Evolutionary conservation across 352 stramenopile genomes (phyloP), one percentile per base, ranked within the genome.

Genomic region (Globisporangium lucens): DNA sequence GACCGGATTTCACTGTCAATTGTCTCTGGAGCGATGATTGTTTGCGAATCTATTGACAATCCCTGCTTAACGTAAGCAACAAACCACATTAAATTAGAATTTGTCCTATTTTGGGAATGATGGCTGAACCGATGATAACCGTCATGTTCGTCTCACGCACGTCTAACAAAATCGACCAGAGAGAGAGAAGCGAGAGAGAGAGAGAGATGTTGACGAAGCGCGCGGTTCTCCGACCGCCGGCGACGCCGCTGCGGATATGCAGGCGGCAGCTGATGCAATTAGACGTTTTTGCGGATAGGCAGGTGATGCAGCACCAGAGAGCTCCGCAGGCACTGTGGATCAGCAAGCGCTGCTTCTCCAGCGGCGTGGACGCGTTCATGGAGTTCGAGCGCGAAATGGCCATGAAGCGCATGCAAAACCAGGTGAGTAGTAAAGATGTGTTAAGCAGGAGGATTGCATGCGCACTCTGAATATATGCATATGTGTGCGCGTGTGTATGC

Each of bases 321-420:
- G 12, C 20, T 12, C 43, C 43, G 17, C 43, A 51, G 22, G 20
- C 29, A 4, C 4, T 24, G 27, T 36, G 41, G 58, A 4, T 36
- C 27, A 33, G 24, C n/a, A 47, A 24, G 12, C 56, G 63, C 55
- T 35, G 55, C 13, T 76, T 83, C 55, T 73, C 66, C n/a, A 73
- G 69, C 4, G 70, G 63, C 41, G 75, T 93, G 82, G 84, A 95
- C 60, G 86, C 83, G 7, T 95, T 95, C 75, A 82, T 94, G 72
- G 85, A 93, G 55, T 94, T 95, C 60, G 88, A 95, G 69, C 82
- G 86, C 65, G 83, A 93, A 61, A 88, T 93, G 75, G 83, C 85
- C 47, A 71, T 78, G 62, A 95, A 93, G 67, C 81, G 82, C 27
- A 73, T 68, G 63, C 74, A 78, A 27, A 69, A 72, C 13, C 68